These are phyloP conservation scores for Amyloporia xantha DNA, from an alignment of 768 basidiomycete species.

Conservation along the genomic window DNA sequence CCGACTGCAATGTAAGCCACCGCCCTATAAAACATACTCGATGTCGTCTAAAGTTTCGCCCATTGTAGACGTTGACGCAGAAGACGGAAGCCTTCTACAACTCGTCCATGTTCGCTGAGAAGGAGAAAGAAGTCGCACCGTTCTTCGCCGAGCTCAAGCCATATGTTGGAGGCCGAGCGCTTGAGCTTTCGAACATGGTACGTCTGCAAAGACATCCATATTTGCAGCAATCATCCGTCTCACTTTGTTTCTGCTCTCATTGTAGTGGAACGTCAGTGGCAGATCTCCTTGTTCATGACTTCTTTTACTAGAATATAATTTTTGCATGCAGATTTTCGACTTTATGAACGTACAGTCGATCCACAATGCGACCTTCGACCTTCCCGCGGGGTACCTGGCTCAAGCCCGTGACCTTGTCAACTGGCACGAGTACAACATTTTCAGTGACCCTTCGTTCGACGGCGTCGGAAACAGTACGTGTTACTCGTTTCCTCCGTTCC, in stretches of 20 bases:
- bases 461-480: conserved; percentile 42
- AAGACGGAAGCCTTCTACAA: conserved; percentile 47
- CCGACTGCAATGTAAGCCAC: conserved; percentile 45
- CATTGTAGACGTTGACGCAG: conserved; percentile 16
- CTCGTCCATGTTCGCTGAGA: conserved; percentile 44
- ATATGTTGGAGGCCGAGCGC: conserved; percentile 48
- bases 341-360: conserved; percentile 69
- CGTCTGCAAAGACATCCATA: conserved; percentile 17
- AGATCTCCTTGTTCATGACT: not conserved
- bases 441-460: conserved; percentile 40
- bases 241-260: conserved; percentile 18
- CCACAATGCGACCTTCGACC: conserved; percentile 53
- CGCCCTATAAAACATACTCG: not conserved
- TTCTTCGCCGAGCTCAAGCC: conserved; percentile 46
- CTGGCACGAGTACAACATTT: conserved; percentile 69
- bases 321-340: conserved; percentile 47
- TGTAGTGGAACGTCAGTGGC: conserved; percentile 32
- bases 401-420: conserved; percentile 59
- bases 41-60: not conserved
- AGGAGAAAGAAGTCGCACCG: conserved; percentile 33
- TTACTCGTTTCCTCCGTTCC: not conserved
- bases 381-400: conserved; percentile 44
- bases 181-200: conserved; percentile 55
- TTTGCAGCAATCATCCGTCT: not conserved
- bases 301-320: not conserved